Base-by-base conservation (phyloP, 2,329 filamentous ascomycete genomes). In the Dothidotthia symphoricarpi region DNA sequence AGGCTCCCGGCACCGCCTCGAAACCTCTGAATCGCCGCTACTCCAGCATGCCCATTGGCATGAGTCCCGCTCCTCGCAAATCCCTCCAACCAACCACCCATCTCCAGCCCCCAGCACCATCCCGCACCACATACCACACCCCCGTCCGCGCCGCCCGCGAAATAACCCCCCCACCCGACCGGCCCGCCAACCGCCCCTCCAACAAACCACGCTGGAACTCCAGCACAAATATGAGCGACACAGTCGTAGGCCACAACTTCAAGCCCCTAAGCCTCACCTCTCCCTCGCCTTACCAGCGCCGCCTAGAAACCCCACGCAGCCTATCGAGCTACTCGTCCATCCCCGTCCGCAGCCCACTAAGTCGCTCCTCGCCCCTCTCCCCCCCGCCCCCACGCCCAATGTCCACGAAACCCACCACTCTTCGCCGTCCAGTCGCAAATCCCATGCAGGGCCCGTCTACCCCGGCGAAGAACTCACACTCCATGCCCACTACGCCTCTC, bases 1-100 rank as follows among this genome's bases (percentile, higher is more conserved):
- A 68, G 31, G 67, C 68, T 39, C 75, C 73, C 55, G 64, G 70
- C 14, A 68, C 69, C 4, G 66, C 65, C 25, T 69, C 66, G 6
- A 65, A 64, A 27, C 63, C 67, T 8, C 50, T 67, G 37, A 66
- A 64, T 27, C 73, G 70, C 27, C 71, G 76, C 4, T 70, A 71
- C 34, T 77, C 74, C 6, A 73, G 71, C 36, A 47, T 77, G 28
- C 74, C 75, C 2, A 64, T 59, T 16, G 47, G 50, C 24, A 48
- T 51, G 3, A 48, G 38, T 28, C 50, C 37, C 24, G 35, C 40
- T 29, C 41, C 55, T 12, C 54, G 57, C 34, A 66, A 64, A 40
- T 40, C 44, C 5, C 12, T 45, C 16, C 30, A 34, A 25, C 25
- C 37, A 10, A 35, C 53, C 45, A 9, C 9, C 5, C 19, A 9